Percentiles rank a stretch among this genome's conserved stretches.
These are phyloP conservation scores for Citrus reticulata DNA, from an alignment of 345 rosid genomes.

Conservation along the genomic window DNA sequence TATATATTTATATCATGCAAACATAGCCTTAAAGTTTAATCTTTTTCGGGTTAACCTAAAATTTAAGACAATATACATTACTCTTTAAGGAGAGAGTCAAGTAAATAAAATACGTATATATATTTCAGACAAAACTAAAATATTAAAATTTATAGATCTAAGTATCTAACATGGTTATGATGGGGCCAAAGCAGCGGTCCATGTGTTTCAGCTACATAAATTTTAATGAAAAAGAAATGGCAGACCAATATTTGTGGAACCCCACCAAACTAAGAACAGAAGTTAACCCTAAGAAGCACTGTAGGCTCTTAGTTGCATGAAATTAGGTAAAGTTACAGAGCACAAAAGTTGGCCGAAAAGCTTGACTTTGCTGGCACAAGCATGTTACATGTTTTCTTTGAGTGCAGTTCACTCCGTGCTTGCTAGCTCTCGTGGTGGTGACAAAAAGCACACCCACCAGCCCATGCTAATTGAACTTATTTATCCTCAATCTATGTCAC, in stretches of 20 bases:
- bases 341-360: constrained; percentile 66
- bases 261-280: constrained; percentile 21
- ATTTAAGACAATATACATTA: constrained; percentile 32
- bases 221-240: constrained; percentile 11
- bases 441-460: constrained; percentile 21
- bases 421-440: constrained; percentile 20
- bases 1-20: constrained; percentile 21
- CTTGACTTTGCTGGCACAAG: constrained; percentile 73
- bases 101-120: not conserved
- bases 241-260: constrained; percentile 23
- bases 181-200: constrained; percentile 29
- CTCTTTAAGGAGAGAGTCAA: constrained; percentile 33
- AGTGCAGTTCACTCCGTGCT: constrained; percentile 78
- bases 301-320: constrained; percentile 28
- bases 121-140: too few species aligned
- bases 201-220: constrained; percentile 12
- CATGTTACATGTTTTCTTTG: constrained; percentile 61
- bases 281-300: constrained; percentile 4
- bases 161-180: not conserved
- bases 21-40: constrained; percentile 43
- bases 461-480: not conserved
- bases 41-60: constrained; percentile 29
- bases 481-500: not conserved
- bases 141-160: too few species aligned
- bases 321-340: constrained; percentile 20